These are phyloP conservation scores for Hura crepitans DNA, from an alignment of 441 rosid genomes.

Conservation along the genomic window DNA sequence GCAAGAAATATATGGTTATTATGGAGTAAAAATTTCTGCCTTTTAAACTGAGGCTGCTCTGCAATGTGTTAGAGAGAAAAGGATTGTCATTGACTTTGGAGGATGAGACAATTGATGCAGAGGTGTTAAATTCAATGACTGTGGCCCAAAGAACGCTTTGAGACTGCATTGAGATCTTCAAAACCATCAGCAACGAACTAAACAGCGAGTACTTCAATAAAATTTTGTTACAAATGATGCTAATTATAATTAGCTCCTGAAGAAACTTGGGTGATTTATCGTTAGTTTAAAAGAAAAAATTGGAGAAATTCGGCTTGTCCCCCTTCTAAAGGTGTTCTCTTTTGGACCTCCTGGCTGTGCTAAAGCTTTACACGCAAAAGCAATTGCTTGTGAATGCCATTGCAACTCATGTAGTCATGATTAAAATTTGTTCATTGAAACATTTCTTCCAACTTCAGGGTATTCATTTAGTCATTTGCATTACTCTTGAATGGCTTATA, in stretches of 20 bases:
- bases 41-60: conserved; percentile 57
- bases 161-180: conserved; percentile 58
- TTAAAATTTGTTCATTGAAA: not conserved
- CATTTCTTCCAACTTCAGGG: not conserved
- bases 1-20: conserved; percentile 54
- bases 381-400: conserved; percentile 56
- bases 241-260: no score
- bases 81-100: conserved; percentile 62
- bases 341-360: conserved; percentile 70
- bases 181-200: conserved; percentile 64
- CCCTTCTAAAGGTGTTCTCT: conserved; percentile 68
- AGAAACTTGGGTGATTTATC: no score
- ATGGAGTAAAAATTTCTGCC: conserved; percentile 60
- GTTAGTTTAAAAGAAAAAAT: no score
- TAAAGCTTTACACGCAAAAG: conserved; percentile 58
- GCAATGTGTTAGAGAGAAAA: conserved; percentile 58
- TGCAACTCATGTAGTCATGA: conserved; percentile 45
- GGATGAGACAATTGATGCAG: conserved; percentile 58
- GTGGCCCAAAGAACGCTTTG: conserved; percentile 61
- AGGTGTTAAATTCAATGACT: conserved; percentile 59
- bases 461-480: not conserved
- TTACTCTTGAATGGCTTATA: not conserved
- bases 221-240: not conserved
- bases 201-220: conserved; percentile 38
- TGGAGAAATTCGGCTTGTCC: conserved; percentile 71